These are phyloP conservation scores for Skeletonema grethae DNA, from an alignment of 108 stramenopile species.

Conservation along the genomic window DNA sequence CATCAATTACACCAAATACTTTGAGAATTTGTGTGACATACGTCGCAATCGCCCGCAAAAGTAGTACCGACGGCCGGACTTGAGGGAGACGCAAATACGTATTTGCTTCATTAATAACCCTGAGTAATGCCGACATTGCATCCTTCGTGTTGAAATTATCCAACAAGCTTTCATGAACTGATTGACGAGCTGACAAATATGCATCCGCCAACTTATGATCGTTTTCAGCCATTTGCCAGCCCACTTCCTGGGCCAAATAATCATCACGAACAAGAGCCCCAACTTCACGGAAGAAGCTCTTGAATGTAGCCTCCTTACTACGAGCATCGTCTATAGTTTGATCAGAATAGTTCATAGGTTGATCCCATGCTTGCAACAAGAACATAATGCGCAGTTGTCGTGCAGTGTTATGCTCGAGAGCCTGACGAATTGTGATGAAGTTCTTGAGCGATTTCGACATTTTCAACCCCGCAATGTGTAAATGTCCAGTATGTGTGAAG, in stretches of 20 bases:
- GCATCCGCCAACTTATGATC: conserved; percentile 60
- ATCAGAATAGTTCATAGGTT: conserved; percentile 95
- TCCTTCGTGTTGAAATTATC: conserved; percentile 96
- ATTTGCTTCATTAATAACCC: conserved; percentile 82
- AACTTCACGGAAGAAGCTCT: conserved; percentile 92
- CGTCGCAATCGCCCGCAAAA: conserved; percentile 79
- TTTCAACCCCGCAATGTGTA: conserved; percentile 95
- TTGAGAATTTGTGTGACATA: conserved; percentile 89
- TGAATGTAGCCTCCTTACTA: conserved; percentile 87
- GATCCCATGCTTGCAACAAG: conserved; percentile 91
- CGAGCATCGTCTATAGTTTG: conserved; percentile 95
- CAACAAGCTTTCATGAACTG: conserved; percentile 76
- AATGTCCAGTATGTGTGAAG: conserved; percentile 93
- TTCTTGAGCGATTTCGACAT: conserved; percentile 98
- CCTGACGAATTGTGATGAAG: conserved; percentile 94
- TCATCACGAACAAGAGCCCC: conserved; percentile 83
- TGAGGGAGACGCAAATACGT: conserved; percentile 75
- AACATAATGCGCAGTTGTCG: conserved; percentile 93
- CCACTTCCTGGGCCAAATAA: conserved; percentile 55
- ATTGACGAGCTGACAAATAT: conserved; percentile 50
- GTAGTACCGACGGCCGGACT: conserved; percentile 50
- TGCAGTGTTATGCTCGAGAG: conserved; percentile 80
- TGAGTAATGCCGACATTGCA: conserved; percentile 77
- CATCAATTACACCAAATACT: conserved; percentile 87
- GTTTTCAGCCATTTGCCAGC: conserved; percentile 61